These are phyloP conservation scores for Pyrenula aspistea DNA, from an alignment of 495 filamentous ascomycete genomes.

Conservation along the genomic window DNA sequence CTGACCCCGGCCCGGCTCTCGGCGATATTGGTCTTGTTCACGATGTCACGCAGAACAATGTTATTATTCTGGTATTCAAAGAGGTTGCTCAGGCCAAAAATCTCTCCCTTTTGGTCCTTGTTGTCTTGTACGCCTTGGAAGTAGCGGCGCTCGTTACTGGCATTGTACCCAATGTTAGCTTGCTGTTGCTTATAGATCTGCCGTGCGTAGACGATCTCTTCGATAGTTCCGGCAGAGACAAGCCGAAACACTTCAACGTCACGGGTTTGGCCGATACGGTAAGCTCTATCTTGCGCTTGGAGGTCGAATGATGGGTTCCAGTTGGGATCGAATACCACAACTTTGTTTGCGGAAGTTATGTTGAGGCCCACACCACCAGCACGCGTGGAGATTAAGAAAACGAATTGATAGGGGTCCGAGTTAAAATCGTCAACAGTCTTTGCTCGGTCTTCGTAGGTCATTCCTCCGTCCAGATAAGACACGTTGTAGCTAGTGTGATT, in stretches of 20 bases:
- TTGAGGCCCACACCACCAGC: constrained; percentile 86
- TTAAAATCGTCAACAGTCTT: constrained; percentile 85
- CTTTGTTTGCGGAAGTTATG: constrained; percentile 96
- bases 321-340: constrained; percentile 93
- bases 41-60: constrained; percentile 75
- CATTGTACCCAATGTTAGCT: constrained; percentile 93
- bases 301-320: constrained; percentile 94
- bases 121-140: constrained; percentile 90
- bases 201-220: constrained; percentile 93
- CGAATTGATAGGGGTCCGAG: constrained; percentile 74
- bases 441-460: constrained; percentile 74
- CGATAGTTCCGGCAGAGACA: constrained; percentile 86
- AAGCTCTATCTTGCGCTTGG: constrained; percentile 93
- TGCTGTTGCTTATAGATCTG: constrained; percentile 99
- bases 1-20: constrained; percentile 80
- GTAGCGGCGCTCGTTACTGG: constrained; percentile 82
- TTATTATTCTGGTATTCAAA: constrained; percentile 72
- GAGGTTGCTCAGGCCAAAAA: constrained; percentile 85
- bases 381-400: constrained; percentile 90
- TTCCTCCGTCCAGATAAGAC: constrained; percentile 78
- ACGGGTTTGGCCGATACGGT: constrained; percentile 83
- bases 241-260: constrained; percentile 96
- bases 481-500: constrained; percentile 83
- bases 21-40: constrained; percentile 95
- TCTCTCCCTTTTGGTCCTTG: constrained; percentile 73